Evolutionary conservation across 108 stramenopile species (phyloP), one percentile per base, ranked within the genome.

Genomic region (Cyclotella kingstonii): DNA sequence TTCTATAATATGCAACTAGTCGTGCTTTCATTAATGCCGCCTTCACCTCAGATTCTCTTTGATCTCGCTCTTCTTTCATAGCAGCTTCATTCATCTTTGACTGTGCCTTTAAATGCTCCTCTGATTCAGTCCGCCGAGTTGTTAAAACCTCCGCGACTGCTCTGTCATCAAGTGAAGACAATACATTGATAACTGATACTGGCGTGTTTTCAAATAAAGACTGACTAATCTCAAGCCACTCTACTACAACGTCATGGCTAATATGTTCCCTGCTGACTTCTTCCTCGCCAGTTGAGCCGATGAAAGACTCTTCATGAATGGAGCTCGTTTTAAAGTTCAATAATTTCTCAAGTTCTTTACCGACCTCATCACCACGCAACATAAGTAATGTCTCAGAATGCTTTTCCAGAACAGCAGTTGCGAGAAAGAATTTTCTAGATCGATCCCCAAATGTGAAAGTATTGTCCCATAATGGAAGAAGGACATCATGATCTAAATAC

Each of bases 1-100:
- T 81, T 18, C 85, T 77, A 48, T 93, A 93, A 60, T 85, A 93
- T 5, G 86, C 84, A 18, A 82, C 84, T 18, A 93, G 73, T 14
- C 87, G 68, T 33, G 85, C 87, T 48, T 84, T 79, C 11, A 71
- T 85, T 49, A 87, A 56, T 17, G 82, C 81, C 41, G 61, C 33
- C 23, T 86, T 72, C 8, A 79, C 83, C 66, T 86, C 84, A 5
- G 81, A 78, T 3, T 77, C 66, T 31, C 84, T 82, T 19, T 64
- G 58, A 34, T 88, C 83, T 22, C 68, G 73, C 56, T 84, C 82
- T 36, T 70, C 72, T 23, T 83, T 84, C 49, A 78, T 63, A 28
- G 82, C 84, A 46, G 54, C 76, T 55, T 79, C 75, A 31, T 89
- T 76, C 15, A 83, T 88, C 50, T 84, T 81, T 28, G 81, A 54